Conservation (phyloP, 345 rosid species). For the Carallia brachiata region DNA sequence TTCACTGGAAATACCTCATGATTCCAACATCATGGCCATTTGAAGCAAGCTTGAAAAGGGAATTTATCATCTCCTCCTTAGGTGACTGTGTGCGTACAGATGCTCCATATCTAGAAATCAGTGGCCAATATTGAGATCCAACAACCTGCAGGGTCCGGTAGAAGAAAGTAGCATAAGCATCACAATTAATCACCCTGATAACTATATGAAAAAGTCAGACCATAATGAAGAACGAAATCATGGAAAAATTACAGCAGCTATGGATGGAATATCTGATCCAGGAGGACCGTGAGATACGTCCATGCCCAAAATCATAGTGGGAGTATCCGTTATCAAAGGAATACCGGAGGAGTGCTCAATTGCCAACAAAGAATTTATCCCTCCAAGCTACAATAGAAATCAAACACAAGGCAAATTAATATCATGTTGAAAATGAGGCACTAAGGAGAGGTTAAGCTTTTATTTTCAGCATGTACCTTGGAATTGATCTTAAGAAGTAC, state of each 20-base stretch:
- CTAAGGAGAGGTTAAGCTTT: constrained; percentile 4
- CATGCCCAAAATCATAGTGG: constrained; percentile 93
- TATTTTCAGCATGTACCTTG: constrained; percentile 51
- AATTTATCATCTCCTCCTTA: constrained; percentile 79
- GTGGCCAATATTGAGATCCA: constrained; percentile 79
- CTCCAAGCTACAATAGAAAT: constrained; percentile 65
- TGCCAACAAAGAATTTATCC: constrained; percentile 82
- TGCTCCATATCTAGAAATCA: constrained; percentile 82
- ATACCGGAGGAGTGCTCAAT: constrained; percentile 47
- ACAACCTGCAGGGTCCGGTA: constrained; percentile 59
- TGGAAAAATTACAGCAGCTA: constrained; percentile 65
- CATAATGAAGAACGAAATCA: neutral
- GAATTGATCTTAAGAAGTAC: constrained; percentile 83
- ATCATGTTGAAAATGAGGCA: constrained; percentile 1
- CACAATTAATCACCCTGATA: neutral
- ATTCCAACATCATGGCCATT: constrained; percentile 68
- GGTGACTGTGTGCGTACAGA: constrained; percentile 83
- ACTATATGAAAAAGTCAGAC: neutral
- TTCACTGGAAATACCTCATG: constrained; percentile 52
- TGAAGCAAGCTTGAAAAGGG: constrained; percentile 63
- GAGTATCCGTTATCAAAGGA: constrained; percentile 59
- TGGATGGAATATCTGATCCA: constrained; percentile 62
- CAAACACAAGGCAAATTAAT: constrained; percentile 8
- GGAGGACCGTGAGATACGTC: constrained; percentile 96
- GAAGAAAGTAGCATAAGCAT: constrained; percentile 6